phyloP scores from a whole-genome alignment of 2,329 filamentous ascomycete species.

The Pseudogymnoascus sp. region DNA sequence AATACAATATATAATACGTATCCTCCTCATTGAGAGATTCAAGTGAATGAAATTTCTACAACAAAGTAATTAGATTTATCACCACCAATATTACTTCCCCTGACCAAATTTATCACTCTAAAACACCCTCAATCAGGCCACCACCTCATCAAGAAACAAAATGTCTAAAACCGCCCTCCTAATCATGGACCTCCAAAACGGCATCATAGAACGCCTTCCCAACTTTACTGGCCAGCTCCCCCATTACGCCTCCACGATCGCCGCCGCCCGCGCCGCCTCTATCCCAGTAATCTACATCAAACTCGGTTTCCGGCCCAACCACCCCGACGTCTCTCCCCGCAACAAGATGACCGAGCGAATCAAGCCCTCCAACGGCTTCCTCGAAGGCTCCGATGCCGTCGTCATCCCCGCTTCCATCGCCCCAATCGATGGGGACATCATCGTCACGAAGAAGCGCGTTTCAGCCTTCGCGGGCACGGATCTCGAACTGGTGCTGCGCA shows the following conservation, averaged over 20 bases:
- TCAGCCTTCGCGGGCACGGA: conserved; percentile 32
- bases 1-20: neutral
- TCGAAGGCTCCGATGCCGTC: conserved; percentile 21
- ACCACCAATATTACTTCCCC: neutral
- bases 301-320: conserved; percentile 28
- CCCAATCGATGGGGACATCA: conserved; percentile 23
- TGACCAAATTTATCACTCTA: neutral
- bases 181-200: conserved; percentile 31
- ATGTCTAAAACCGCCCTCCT: conserved; percentile 26
- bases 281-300: conserved; percentile 30
- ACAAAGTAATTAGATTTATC: neutral
- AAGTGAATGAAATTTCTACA: neutral
- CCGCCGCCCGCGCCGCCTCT: conserved; percentile 11
- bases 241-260: conserved; percentile 22
- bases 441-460: conserved; percentile 31
- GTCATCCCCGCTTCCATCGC: conserved; percentile 20
- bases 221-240: conserved; percentile 22
- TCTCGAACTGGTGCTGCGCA: conserved; percentile 30
- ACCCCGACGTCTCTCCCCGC: conserved; percentile 26
- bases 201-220: conserved; percentile 23
- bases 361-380: conserved; percentile 19
- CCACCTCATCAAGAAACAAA: neutral
- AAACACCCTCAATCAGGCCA: neutral
- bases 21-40: neutral
- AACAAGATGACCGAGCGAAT: conserved; percentile 22